Base-by-base conservation (phyloP, 495 filamentous ascomycete species). In the Penicillium psychrofluorescens region DNA sequence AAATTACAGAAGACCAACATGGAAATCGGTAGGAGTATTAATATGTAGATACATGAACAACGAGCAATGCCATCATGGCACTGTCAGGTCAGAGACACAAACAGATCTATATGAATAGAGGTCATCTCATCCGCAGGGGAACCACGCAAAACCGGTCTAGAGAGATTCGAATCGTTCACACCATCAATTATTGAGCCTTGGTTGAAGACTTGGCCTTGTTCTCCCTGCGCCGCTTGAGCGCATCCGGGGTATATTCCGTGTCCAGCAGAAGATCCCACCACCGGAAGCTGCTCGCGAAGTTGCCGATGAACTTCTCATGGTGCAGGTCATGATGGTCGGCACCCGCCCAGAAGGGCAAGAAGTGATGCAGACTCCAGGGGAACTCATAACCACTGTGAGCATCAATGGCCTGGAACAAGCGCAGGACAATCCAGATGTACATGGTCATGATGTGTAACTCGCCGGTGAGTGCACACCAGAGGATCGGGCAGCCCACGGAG, bases 201-300 rank as follows among this genome's bases (percentile, higher is more conserved):
- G 85, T 85, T 11, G 68, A 60, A 45, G 73, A 67, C 59, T 83
- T 72, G 11, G 81, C 41, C 75, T 88, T 92, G 55, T 77, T 78
- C 66, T 94, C 90, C 33, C 90, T 78, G 57, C 91, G 81, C 51
- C 76, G 79, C 78, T 89, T 90, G 36, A 84, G 74, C 8, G 92
- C 87, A 62, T 92, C 92, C 5, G 86, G 82, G 32, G 85, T 87
- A 50, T 88, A 86, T 72, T 98, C 90, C 40, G 92, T 98, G 65
- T 96, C 90, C 43, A 96, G 77, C 49, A 85, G 50, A 62, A 85
- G 92, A 66, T 98, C 92, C 92, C 94, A 97, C 94, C 94, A 98
- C 58, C 94, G 79, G 79, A 98, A 98, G 71, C 88, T 94, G 62
- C 89, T 95, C 16, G 91, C 76, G 63, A 95, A 98, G 71, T 98